Base-by-base conservation (phyloP, 306 rosid genomes). In the Lagenaria siceraria region DNA sequence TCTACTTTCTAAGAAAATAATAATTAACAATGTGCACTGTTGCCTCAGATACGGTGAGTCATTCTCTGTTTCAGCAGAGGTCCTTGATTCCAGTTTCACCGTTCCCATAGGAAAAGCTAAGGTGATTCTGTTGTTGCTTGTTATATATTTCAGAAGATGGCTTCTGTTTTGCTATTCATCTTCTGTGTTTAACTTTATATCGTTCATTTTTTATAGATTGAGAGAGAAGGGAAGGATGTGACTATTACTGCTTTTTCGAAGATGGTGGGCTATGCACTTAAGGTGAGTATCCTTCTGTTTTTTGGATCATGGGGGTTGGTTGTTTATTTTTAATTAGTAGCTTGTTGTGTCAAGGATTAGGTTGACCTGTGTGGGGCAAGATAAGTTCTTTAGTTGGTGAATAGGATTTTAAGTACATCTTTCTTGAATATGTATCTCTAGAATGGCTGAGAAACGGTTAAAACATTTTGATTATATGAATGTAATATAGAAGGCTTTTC, bases 201-300 rank as follows among this genome's bases (percentile, higher is more conserved):
- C 59, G 21, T 74, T 63, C 43, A 58, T 76, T 62, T 75, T 64
- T 74, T 19, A 72, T 87, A 96, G 99, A 89, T 96, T 65, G 99
- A 96, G 86, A 90, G 88, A 82, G 99, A 92, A 90, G 99, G 99
- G 71, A 92, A 90, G 84, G 99, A 96, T 84, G 96, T 96, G 83
- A 96, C 99, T 42, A 90, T 96, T 77, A 96, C 98, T 38, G 93
- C 99, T 61, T 96, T 85, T 75, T 96, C 99, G 29, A 96, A 90
- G 84, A 96, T 96, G 96, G 99, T 96, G 62, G 99, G 99, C 83
- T 90, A 80, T 80, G 88, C 92, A 78, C 96, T 96, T 61, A 81
- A 92, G 99, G 99, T 96, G 77, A 78, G 98, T 86, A 63, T 78
- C 8, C 73, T 81, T 77, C 22, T 77, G 74, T 76, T 81, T 59